phyloP scores from a whole-genome alignment of 331 rosid genomes.

The Phaseolus coccineus region DNA sequence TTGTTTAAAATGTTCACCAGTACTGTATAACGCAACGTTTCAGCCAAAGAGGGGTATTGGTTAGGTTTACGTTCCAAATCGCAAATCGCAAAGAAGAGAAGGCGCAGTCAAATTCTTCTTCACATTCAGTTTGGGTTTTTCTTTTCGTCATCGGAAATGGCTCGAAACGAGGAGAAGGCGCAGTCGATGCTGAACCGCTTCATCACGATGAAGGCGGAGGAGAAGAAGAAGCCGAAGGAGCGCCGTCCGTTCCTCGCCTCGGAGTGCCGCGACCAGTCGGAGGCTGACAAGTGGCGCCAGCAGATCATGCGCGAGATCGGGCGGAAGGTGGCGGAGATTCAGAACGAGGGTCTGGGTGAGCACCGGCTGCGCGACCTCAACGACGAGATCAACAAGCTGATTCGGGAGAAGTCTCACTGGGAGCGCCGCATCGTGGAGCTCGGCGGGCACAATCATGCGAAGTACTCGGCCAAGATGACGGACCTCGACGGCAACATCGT shows the following conservation, averaged over 20 bases:
- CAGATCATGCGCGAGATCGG: slow-evolving; percentile 95
- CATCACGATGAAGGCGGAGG: slow-evolving; percentile 82
- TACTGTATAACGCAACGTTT: too few relatives aligned
- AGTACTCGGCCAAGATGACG: slow-evolving; percentile 84
- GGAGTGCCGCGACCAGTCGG: slow-evolving; percentile 94
- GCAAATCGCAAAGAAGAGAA: too few relatives aligned
- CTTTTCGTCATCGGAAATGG: slow-evolving; percentile 47
- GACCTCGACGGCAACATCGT: slow-evolving; percentile 93
- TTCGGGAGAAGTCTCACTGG: slow-evolving; percentile 84
- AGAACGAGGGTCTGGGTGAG: slow-evolving; percentile 92
- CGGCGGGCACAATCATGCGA: slow-evolving; percentile 77
- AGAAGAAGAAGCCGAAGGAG: slow-evolving; percentile 93
- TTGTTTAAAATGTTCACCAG: too few relatives aligned
- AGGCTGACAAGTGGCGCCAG: slow-evolving; percentile 92
- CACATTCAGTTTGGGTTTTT: not conserved
- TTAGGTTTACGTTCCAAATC: slow-evolving; percentile 7
- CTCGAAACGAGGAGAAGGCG: slow-evolving; percentile 95
- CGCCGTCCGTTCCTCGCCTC: slow-evolving; percentile 94
- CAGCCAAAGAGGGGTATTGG: too few relatives aligned
- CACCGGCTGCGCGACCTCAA: slow-evolving; percentile 96
- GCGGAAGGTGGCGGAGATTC: slow-evolving; percentile 92
- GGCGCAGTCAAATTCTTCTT: not conserved
- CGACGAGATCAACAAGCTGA: slow-evolving; percentile 91
- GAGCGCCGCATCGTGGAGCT: slow-evolving; percentile 88
- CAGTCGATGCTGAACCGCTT: slow-evolving; percentile 96